Conservation (phyloP, 2,329 filamentous ascomycete genomes). For the Lanzia echinophila region DNA sequence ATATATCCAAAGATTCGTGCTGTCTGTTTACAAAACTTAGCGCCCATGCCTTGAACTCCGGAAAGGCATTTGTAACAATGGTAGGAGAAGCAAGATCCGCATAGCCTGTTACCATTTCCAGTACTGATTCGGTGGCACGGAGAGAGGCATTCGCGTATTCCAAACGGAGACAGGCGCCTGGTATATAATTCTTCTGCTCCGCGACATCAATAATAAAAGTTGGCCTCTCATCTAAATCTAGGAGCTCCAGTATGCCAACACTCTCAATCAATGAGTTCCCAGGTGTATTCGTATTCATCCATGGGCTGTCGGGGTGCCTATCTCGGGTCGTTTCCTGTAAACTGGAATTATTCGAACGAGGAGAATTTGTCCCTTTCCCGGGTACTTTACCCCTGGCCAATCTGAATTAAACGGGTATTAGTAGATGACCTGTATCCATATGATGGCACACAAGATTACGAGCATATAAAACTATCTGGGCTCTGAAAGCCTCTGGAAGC, state of each 20-base stretch:
- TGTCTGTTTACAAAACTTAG: conserved; percentile 48
- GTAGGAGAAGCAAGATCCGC: conserved; percentile 27
- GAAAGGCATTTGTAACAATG: conserved; percentile 41
- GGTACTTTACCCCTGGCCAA: conserved; percentile 2
- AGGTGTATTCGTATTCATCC: conserved; percentile 37
- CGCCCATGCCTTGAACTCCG: conserved; percentile 64
- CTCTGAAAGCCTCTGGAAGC: too few species aligned
- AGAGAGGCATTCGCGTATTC: conserved; percentile 65
- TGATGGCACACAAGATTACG: too few species aligned
- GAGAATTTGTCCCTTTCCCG: conserved; percentile 33
- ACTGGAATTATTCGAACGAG: conserved; percentile 27
- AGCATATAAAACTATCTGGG: too few species aligned
- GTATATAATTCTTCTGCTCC: conserved; percentile 47
- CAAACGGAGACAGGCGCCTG: conserved; percentile 48
- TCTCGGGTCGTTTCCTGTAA: background rate
- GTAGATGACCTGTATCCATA: background rate
- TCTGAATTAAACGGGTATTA: background rate
- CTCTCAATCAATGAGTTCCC: conserved; percentile 51
- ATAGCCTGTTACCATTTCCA: conserved; percentile 26
- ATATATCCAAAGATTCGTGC: conserved; percentile 46
- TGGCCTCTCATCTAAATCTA: conserved; percentile 71
- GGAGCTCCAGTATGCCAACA: conserved; percentile 62
- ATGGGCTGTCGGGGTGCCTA: background rate
- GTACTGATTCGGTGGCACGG: conserved; percentile 36
- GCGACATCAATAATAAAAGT: conserved; percentile 68